phyloP scores from a whole-genome alignment of 306 rosid species.

The Quercus aquifolioides region DNA sequence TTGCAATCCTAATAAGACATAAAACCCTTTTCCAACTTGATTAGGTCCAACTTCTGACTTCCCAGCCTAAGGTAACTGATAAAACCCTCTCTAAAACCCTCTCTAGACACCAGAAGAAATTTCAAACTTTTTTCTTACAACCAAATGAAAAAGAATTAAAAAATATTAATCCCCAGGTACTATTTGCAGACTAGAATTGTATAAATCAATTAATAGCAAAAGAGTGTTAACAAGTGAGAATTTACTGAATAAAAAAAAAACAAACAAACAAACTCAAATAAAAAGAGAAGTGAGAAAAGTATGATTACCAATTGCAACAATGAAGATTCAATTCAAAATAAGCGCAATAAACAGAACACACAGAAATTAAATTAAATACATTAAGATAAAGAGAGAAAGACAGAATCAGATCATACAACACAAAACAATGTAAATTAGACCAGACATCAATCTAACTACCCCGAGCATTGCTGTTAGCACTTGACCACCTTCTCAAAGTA shows the following conservation, averaged over 20 bases:
- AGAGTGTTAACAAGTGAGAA: background rate
- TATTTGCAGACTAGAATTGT: background rate
- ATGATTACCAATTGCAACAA: slow-evolving; percentile 32
- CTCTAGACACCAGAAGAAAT: too few relatives aligned
- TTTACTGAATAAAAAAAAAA: background rate
- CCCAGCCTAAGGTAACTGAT: too few relatives aligned
- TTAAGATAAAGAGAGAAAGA: slow-evolving; percentile 23
- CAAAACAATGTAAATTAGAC: slow-evolving; percentile 28
- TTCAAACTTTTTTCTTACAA: too few relatives aligned
- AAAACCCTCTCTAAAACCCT: too few relatives aligned
- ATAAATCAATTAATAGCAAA: background rate
- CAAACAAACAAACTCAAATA: too few relatives aligned
- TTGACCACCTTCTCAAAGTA: slow-evolving; percentile 80
- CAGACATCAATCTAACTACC: slow-evolving; percentile 37
- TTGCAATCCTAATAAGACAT: too few relatives aligned
- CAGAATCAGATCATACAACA: slow-evolving; percentile 50
- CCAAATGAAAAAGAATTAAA: too few relatives aligned
- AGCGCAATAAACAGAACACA: slow-evolving; percentile 53
- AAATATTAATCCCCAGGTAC: background rate
- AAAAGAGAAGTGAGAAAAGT: slow-evolving; percentile 3
- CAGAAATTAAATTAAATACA: slow-evolving; percentile 35
- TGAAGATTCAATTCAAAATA: slow-evolving; percentile 51
- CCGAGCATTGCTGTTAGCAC: slow-evolving; percentile 57
- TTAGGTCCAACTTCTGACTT: too few relatives aligned
- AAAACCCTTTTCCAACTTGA: too few relatives aligned